phyloP scores from a whole-genome alignment of 352 stramenopile species.

The Phytopythium aichiense region DNA sequence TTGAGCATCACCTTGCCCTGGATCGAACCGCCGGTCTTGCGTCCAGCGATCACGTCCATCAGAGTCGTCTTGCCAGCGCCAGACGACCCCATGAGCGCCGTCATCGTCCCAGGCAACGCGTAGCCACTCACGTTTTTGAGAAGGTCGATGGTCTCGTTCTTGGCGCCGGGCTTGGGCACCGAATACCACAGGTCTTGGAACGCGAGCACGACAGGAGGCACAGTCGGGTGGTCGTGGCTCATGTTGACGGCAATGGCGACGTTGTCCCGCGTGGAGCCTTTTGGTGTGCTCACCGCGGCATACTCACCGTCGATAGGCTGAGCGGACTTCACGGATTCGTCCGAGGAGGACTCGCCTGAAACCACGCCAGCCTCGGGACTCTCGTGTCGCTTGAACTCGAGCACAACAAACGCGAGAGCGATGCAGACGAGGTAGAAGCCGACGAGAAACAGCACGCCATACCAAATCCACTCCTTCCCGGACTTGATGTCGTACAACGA shows the following conservation, averaged over 20 bases:
- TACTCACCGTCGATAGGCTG: background rate
- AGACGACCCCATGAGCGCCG: constrained; percentile 52
- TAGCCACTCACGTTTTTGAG: constrained; percentile 42
- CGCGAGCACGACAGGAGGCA: constrained; percentile 1
- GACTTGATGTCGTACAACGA: constrained; percentile 2
- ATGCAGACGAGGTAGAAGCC: constrained; percentile 2
- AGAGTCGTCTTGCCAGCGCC: constrained; percentile 90
- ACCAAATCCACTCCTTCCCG: constrained; percentile 4
- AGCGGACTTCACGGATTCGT: background rate
- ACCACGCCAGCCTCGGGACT: background rate
- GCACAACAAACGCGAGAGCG: background rate
- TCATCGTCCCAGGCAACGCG: constrained; percentile 36
- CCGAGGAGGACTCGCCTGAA: background rate
- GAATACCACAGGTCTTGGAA: constrained; percentile 12
- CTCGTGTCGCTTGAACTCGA: constrained; percentile 7
- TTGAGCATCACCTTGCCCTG: constrained; percentile 42
- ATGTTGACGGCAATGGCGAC: background rate
- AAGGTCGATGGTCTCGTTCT: constrained; percentile 48
- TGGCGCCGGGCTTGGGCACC: constrained; percentile 1
- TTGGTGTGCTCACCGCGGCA: background rate
- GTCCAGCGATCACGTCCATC: constrained; percentile 88
- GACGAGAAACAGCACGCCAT: background rate
- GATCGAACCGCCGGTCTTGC: constrained; percentile 74
- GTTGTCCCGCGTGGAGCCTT: background rate
- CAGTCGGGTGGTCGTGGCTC: background rate